These are phyloP conservation scores for Umbelopsis ramanniana DNA, from an alignment of 192 early-diverging fungal genomes.

Conservation along the genomic window DNA sequence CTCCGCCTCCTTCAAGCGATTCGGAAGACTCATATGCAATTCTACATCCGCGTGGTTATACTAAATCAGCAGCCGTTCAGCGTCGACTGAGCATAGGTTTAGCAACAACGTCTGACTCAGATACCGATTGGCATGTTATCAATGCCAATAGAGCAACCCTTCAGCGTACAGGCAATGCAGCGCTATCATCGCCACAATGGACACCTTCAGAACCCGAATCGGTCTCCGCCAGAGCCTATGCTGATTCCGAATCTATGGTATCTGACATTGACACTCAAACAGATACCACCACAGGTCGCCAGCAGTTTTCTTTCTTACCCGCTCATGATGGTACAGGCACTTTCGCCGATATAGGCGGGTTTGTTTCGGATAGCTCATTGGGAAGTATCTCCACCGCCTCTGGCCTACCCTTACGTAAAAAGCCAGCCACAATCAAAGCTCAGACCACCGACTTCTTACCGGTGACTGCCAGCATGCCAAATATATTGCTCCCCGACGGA, in stretches of 20 bases:
- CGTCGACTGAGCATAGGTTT: not conserved
- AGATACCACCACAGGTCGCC: not conserved
- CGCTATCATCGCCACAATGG: constrained; percentile 16
- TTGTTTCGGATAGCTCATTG: not conserved
- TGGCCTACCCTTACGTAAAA: not conserved
- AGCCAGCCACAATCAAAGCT: not conserved
- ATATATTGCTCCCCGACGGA: constrained; percentile 30
- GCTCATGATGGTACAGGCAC: constrained; percentile 45
- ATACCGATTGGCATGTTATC: constrained; percentile 42
- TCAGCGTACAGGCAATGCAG: not conserved
- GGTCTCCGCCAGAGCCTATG: constrained; percentile 30
- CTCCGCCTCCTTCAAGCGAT: constrained; percentile 21
- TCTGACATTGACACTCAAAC: constrained; percentile 31
- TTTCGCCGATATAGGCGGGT: constrained; percentile 27
- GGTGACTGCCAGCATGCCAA: constrained; percentile 19
- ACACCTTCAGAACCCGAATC: constrained; percentile 36
- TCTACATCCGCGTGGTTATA: constrained; percentile 2
- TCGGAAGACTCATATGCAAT: constrained; percentile 25
- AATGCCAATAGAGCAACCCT: constrained; percentile 1
- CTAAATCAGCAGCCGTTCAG: not conserved
- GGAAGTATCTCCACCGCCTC: not conserved
- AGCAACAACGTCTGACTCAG: constrained; percentile 26
- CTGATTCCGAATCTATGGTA: constrained; percentile 33
- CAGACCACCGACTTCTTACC: constrained; percentile 20
- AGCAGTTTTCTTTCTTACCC: constrained; percentile 31